These are phyloP conservation scores for Stygiomarasmius scandens DNA, from an alignment of 1,284 basidiomycete genomes.

Conservation along the genomic window DNA sequence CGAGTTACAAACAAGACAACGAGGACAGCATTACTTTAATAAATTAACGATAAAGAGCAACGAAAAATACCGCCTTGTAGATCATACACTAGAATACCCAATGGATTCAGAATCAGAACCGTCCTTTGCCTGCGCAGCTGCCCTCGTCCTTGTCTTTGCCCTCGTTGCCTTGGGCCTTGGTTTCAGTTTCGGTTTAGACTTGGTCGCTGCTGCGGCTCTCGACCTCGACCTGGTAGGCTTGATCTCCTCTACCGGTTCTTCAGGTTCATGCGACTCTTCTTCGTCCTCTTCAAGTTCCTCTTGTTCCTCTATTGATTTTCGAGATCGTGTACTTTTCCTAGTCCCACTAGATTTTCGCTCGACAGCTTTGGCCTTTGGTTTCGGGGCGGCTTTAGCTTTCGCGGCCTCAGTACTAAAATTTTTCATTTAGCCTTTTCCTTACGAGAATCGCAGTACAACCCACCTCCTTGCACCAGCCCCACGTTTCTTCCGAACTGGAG, in stretches of 20 bases:
- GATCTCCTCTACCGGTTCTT: not conserved
- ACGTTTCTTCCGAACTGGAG: constrained; percentile 8
- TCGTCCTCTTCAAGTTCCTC: no score
- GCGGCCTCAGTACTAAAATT: not conserved
- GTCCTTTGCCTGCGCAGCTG: not conserved
- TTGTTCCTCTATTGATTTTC: not conserved
- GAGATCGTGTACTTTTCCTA: not conserved
- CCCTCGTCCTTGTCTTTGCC: not conserved
- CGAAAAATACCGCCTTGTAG: not conserved
- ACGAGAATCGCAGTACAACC: not conserved
- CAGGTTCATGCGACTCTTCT: not conserved
- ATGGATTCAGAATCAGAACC: not conserved
- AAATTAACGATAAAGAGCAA: not conserved
- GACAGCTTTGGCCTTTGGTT: not conserved
- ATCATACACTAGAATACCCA: not conserved
- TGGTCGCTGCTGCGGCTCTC: not conserved
- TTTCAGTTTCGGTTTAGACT: no score
- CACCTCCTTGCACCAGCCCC: not conserved
- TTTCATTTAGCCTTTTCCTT: not conserved
- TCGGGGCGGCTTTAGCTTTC: not conserved
- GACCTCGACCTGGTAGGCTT: not conserved
- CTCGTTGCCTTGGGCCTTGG: no score
- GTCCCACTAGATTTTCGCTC: not conserved
- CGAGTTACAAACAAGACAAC: not conserved
- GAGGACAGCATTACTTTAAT: not conserved